phyloP scores from a whole-genome alignment of 345 rosid species.

The Laguncularia racemosa region DNA sequence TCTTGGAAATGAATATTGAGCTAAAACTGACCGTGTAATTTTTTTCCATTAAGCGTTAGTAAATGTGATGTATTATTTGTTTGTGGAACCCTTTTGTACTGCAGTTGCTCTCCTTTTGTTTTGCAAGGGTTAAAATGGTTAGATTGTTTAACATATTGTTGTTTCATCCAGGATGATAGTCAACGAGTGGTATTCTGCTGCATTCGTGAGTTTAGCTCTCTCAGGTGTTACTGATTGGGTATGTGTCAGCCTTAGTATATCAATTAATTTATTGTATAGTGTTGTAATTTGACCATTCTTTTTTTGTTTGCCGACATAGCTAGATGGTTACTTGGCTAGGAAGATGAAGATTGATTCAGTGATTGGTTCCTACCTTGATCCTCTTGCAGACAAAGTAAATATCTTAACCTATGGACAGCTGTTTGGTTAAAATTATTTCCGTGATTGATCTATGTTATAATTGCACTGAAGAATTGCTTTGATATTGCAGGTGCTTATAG shows the following conservation, averaged over 20 bases:
- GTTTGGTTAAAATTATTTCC: not conserved
- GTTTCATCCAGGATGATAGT: conserved; percentile 61
- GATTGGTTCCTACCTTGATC: conserved; percentile 96
- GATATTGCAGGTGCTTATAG: conserved; percentile 70
- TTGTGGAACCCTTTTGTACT: too few species aligned
- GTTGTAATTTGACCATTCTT: too few species aligned
- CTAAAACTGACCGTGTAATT: too few species aligned
- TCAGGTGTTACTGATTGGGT: conserved; percentile 96
- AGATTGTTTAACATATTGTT: not conserved
- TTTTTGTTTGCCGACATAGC: conserved; percentile 23
- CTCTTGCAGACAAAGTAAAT: conserved; percentile 91
- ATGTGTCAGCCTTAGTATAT: not conserved
- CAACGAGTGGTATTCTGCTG: conserved; percentile 67
- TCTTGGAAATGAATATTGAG: too few species aligned
- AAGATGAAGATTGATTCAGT: conserved; percentile 86
- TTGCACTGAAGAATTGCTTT: conserved; percentile 1
- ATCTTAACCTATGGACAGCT: not conserved
- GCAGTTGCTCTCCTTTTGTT: too few species aligned
- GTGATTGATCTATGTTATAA: not conserved
- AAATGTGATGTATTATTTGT: too few species aligned
- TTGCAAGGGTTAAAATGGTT: too few species aligned
- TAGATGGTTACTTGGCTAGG: conserved; percentile 92
- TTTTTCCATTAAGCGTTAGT: too few species aligned
- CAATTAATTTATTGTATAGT: not conserved
- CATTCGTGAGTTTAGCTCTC: conserved; percentile 61